Conservation (phyloP, 352 stramenopile species). For the Phytophthora melonis region DNA sequence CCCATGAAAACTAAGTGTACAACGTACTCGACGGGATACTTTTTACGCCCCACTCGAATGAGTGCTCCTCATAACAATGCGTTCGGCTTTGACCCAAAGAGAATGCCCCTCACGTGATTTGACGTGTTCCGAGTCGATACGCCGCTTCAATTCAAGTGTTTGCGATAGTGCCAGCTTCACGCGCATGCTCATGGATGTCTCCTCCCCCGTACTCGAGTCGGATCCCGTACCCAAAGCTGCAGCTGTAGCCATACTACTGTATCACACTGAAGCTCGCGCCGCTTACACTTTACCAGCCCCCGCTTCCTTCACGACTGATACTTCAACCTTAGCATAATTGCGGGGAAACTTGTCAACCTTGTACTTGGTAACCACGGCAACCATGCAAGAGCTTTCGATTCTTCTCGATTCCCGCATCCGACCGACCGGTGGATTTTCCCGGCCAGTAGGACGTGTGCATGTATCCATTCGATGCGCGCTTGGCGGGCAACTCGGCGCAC, state of each 20-base stretch:
- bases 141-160: slow-evolving; percentile 75
- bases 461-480: no score
- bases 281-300: slow-evolving; percentile 51
- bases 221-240: neutral
- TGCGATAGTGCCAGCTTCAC: slow-evolving; percentile 83
- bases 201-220: slow-evolving; percentile 25
- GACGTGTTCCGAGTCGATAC: slow-evolving; percentile 63
- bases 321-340: no score
- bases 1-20: neutral
- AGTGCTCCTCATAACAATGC: slow-evolving; percentile 80
- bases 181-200: slow-evolving; percentile 52
- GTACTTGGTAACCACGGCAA: no score
- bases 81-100: slow-evolving; percentile 73
- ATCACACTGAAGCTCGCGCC: slow-evolving; percentile 66
- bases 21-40: slow-evolving; percentile 72
- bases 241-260: slow-evolving; percentile 4
- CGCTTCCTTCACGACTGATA: no score
- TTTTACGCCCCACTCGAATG: slow-evolving; percentile 64
- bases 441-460: no score
- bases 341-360: no score
- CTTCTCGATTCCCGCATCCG: no score
- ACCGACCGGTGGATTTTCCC: no score
- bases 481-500: no score
- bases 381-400: no score
- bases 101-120: slow-evolving; percentile 71